phyloP scores from a whole-genome alignment of 192 early-diverging fungal species.

The Phlyctochytrium planicorne region DNA sequence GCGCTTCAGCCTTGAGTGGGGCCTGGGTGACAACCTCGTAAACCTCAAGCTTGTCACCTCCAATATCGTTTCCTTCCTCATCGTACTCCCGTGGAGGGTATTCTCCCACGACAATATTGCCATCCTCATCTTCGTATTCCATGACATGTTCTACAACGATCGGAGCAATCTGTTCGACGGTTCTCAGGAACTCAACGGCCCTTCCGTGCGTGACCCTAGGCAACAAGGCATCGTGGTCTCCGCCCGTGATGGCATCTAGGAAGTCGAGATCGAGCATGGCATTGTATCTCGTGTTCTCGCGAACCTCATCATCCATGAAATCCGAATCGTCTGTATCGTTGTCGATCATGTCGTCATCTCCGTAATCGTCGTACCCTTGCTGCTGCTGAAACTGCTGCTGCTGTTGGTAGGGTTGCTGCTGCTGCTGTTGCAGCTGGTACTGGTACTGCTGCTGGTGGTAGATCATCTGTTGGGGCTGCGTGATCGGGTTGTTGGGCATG shows the following conservation, averaged over 20 bases:
- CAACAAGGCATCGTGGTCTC: conserved; percentile 25
- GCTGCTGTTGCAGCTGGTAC: conserved; percentile 1
- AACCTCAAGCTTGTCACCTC: conserved; percentile 5
- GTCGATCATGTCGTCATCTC: conserved; percentile 21
- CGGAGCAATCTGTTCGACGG: conserved; percentile 12
- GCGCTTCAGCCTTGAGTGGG: not conserved
- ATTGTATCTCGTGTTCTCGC: conserved; percentile 41
- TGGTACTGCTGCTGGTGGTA: conserved; percentile 4
- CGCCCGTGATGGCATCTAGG: conserved; percentile 27
- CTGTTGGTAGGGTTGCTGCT: conserved; percentile 11
- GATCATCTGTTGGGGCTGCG: conserved; percentile 4
- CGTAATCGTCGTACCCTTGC: conserved; percentile 10
- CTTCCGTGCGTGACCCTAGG: conserved; percentile 18
- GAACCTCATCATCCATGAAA: conserved; percentile 36
- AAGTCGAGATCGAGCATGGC: conserved; percentile 36
- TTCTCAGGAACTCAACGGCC: conserved; percentile 8
- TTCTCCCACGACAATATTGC: not conserved
- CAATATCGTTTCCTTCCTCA: conserved; percentile 14
- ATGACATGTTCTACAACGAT: not conserved
- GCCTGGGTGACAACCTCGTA: conserved; percentile 4
- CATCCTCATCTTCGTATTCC: not conserved
- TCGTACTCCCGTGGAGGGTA: conserved; percentile 9
- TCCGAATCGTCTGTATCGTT: conserved; percentile 19
- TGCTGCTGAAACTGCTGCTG: conserved; percentile 1
- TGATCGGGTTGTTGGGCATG: not conserved